Conservation (phyloP, 139 green algal genomes). For the Micractinium sp. region DNA sequence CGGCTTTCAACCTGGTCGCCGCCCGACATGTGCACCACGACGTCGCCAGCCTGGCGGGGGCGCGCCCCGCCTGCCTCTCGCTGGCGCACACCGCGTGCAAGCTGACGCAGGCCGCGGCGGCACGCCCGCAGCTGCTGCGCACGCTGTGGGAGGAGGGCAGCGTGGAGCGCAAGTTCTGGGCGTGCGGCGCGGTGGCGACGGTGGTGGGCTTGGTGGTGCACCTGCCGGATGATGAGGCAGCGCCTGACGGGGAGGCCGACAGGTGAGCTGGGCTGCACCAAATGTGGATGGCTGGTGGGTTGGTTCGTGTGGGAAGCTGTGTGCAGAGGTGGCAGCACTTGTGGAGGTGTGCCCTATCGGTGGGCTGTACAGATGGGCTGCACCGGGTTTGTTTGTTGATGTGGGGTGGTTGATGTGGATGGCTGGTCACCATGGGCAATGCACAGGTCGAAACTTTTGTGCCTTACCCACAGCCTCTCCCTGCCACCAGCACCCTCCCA, state of each 20-base stretch:
- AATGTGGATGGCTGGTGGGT: too few species aligned
- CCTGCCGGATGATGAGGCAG: not conserved
- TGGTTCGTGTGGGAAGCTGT: not conserved
- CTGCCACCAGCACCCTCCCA: not conserved
- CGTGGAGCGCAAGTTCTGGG: not conserved
- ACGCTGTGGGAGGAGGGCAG: not conserved
- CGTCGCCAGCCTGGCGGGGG: not conserved
- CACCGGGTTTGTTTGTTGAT: too few species aligned
- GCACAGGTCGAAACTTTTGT: too few species aligned
- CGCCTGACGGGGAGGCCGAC: not conserved
- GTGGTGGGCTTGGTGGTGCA: not conserved
- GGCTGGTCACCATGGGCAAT: too few species aligned
- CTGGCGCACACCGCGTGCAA: not conserved
- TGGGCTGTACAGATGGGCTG: too few species aligned
- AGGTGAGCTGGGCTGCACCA: not conserved
- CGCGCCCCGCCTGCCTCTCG: not conserved
- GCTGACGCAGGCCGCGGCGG: not conserved
- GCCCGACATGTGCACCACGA: not conserved
- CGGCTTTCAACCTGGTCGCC: not conserved
- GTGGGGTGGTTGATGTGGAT: too few species aligned
- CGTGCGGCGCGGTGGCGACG: not conserved
- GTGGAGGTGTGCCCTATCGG: too few species aligned
- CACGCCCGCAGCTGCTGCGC: not conserved
- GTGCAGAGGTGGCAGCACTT: not conserved
- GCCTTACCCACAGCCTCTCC: not conserved